These are phyloP conservation scores for Chimonanthus praecox DNA, from an alignment of 164 flowering plant species.

Conservation along the genomic window DNA sequence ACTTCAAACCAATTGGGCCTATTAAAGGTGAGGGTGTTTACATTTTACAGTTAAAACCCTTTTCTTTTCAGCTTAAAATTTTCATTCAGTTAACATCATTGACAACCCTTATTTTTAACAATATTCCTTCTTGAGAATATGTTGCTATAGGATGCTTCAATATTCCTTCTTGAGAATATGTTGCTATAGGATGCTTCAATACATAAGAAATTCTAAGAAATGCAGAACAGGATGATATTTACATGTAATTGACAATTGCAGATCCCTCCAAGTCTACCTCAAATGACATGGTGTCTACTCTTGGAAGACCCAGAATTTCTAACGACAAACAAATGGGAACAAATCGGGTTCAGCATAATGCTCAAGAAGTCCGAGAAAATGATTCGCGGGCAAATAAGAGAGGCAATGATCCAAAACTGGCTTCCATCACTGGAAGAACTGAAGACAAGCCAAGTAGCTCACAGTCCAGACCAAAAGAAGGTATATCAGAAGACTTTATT, in stretches of 20 bases:
- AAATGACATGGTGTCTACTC: constrained; percentile 11
- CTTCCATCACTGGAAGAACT: constrained; percentile 16
- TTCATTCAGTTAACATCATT: too few species aligned
- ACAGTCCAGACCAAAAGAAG: constrained; percentile 72
- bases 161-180: too few species aligned
- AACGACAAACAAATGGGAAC: constrained; percentile 16
- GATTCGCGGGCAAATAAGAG: constrained; percentile 10
- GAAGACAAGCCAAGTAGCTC: constrained; percentile 55
- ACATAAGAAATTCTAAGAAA: neutral
- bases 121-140: too few species aligned
- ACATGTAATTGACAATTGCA: constrained; percentile 17
- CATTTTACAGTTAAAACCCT: neutral
- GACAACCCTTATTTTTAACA: neutral
- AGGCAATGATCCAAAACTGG: constrained; percentile 12
- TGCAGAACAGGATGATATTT: neutral
- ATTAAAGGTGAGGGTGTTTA: too few species aligned
- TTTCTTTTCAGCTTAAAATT: neutral
- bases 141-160: neutral
- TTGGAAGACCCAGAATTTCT: constrained; percentile 17
- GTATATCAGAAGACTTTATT: constrained; percentile 19
- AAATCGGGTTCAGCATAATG: constrained; percentile 15
- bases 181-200: neutral
- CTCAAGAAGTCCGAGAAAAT: constrained; percentile 8
- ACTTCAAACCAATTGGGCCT: too few species aligned
- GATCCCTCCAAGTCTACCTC: constrained; percentile 27